phyloP scores from a whole-genome alignment of 2,329 filamentous ascomycete genomes.

The Monosporascus sp. region DNA sequence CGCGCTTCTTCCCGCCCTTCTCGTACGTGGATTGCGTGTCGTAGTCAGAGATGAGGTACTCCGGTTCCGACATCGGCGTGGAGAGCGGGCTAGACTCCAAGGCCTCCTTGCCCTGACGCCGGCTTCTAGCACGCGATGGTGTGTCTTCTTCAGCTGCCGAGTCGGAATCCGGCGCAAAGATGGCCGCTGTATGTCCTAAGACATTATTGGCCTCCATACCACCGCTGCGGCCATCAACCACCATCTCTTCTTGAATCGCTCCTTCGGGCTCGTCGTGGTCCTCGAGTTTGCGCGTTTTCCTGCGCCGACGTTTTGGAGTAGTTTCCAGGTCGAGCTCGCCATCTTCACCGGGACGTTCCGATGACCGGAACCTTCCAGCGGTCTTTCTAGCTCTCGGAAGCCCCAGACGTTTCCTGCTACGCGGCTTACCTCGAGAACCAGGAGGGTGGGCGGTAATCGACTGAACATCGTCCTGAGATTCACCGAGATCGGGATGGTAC shows the following conservation, averaged over 20 bases:
- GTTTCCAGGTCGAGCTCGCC: constrained; percentile 10
- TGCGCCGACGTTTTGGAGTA: constrained; percentile 15
- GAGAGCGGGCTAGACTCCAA: constrained; percentile 25
- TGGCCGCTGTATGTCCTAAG: not conserved
- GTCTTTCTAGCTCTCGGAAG: constrained; percentile 9
- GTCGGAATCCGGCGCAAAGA: not conserved
- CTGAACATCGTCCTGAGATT: constrained; percentile 20
- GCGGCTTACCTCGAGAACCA: constrained; percentile 6
- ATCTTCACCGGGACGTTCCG: constrained; percentile 4
- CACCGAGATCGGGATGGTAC: constrained; percentile 16
- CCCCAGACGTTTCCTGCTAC: constrained; percentile 13
- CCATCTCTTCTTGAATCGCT: constrained; percentile 3
- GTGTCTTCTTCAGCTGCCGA: constrained; percentile 12
- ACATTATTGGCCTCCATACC: not conserved
- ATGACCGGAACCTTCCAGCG: constrained; percentile 9
- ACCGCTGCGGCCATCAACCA: constrained; percentile 7
- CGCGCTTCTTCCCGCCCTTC: constrained; percentile 9
- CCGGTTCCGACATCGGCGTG: constrained; percentile 14
- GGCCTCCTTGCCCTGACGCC: constrained; percentile 11
- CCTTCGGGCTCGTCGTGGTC: constrained; percentile 5
- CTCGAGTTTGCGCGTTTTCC: constrained; percentile 12
- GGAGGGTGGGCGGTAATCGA: constrained; percentile 8
- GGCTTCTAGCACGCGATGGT: constrained; percentile 14
- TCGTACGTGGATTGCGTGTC: constrained; percentile 10
- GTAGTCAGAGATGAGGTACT: constrained; percentile 14